Base-by-base conservation (phyloP, 306 rosid species). In the Macrotyloma uniflorum region DNA sequence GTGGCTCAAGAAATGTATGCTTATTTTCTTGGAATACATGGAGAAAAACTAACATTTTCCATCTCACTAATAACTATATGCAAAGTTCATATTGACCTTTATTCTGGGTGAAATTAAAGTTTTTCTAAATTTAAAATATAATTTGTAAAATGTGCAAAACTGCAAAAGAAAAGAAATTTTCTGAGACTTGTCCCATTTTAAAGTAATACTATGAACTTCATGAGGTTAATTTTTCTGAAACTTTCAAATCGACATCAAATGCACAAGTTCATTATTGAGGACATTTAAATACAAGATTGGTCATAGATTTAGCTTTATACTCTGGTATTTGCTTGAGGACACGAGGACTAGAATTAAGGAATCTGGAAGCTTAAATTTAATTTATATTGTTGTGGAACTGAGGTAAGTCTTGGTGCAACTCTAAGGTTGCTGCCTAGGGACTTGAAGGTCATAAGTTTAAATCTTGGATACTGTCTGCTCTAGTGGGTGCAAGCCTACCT, bases 11-110 rank as follows among this genome's bases (percentile, higher is more conserved):
- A 54, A 55, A 5, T 65, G 38, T 53, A 13, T 50, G 54, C 55
- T 46, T 70, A 28, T 63, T 53, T 62, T 71, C 24, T 70, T 9
- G 42, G 13, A 74, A 46, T 38, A 50, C 36, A 42, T 73, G 42
- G 28, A 20, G 32, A 65, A n/a, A 75, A 75, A 53, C 23, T 22
- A 36, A 36, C 12, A 18, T 20, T 19, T 80, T 16, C 50, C 13
- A 20, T 75, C 67, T 15, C 53, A 30, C 22, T 10, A 18, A 47
- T 13, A 35, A 47, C n/a, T 49, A 47, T 13, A 79, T n/a, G 49
- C 67, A 11, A 64, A 11, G 18, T 26, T 64, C 13, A 8, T 8
- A 13, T 30, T 9, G 4, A 7, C 45, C 65, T 67, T 58, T 18
- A 54, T 64, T 30, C 6, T 40, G 40, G 54, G 32, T 32, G 35